Evolutionary conservation across 768 basidiomycete species (phyloP).

Genomic region (Boletus sp.): DNA sequence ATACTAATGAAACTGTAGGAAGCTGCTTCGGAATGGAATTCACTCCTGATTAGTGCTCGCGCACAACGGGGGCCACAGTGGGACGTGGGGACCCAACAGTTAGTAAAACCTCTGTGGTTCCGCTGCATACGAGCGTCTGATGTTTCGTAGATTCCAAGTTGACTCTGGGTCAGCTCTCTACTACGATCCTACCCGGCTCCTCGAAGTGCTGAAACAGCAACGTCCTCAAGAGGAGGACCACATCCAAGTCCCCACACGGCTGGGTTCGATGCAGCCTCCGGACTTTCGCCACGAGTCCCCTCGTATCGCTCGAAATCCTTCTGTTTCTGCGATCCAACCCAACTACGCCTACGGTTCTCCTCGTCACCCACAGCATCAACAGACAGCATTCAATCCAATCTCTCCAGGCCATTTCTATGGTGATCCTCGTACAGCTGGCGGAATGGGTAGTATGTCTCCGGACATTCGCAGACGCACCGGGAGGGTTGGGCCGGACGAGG

Average conservation of each 20-base stretch:
- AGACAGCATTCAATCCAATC: slow-evolving; percentile 31
- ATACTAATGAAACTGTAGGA: slow-evolving; percentile 41
- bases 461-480: slow-evolving; percentile 32
- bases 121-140: neutral
- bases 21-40: slow-evolving; percentile 86
- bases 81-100: slow-evolving; percentile 88
- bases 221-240: slow-evolving; percentile 31
- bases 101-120: slow-evolving; percentile 28
- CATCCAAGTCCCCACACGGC: slow-evolving; percentile 17
- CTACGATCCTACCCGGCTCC: slow-evolving; percentile 65
- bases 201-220: slow-evolving; percentile 46
- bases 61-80: slow-evolving; percentile 84
- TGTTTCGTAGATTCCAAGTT: slow-evolving; percentile 59
- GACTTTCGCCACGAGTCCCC: slow-evolving; percentile 35
- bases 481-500: slow-evolving; percentile 33
- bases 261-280: slow-evolving; percentile 32
- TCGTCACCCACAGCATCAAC: slow-evolving; percentile 32
- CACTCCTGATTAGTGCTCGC: slow-evolving; percentile 70
- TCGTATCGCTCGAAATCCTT: slow-evolving; percentile 32
- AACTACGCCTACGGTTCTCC: slow-evolving; percentile 31
- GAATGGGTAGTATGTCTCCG: slow-evolving; percentile 37
- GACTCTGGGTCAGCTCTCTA: slow-evolving; percentile 72
- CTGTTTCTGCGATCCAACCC: slow-evolving; percentile 27
- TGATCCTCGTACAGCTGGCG: slow-evolving; percentile 28
- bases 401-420: slow-evolving; percentile 45